These are phyloP conservation scores for Beta macrorhiza DNA, from an alignment of 179 eudicot species.

Conservation along the genomic window DNA sequence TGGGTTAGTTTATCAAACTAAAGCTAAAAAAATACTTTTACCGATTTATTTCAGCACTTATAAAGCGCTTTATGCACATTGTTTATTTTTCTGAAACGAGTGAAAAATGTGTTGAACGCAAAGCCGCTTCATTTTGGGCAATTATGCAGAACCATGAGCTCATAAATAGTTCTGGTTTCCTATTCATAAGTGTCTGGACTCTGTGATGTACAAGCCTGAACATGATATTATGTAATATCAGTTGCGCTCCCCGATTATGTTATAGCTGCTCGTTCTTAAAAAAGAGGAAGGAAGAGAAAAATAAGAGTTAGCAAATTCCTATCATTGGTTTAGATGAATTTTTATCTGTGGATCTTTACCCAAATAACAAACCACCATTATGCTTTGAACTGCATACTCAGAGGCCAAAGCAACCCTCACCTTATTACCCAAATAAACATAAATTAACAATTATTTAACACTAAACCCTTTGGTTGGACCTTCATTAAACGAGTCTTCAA, in stretches of 20 bases:
- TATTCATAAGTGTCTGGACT: not conserved
- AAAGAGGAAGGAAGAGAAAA: not conserved
- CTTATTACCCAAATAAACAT: too few relatives aligned
- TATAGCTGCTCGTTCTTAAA: not conserved
- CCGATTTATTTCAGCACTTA: not conserved
- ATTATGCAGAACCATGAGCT: too few relatives aligned
- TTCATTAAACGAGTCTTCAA: too few relatives aligned
- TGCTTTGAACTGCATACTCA: too few relatives aligned
- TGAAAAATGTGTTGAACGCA: not conserved
- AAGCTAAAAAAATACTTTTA: not conserved
- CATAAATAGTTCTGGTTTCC: not conserved
- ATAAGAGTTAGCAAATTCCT: not conserved
- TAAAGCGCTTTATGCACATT: not conserved
- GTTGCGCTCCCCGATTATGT: too few relatives aligned
- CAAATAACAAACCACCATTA: too few relatives aligned
- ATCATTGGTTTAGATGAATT: not conserved
- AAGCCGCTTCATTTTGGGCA: not conserved
- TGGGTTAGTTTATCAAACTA: conserved; percentile 55
- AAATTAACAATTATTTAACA: too few relatives aligned
- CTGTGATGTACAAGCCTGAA: not conserved
- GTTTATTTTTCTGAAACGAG: not conserved
- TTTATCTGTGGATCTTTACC: not conserved
- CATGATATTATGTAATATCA: too few relatives aligned
- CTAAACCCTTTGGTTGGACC: too few relatives aligned
- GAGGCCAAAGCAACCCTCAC: too few relatives aligned